phyloP scores from a whole-genome alignment of 371 early-diverging fungal species.

The Rhizopus delemar region DNA sequence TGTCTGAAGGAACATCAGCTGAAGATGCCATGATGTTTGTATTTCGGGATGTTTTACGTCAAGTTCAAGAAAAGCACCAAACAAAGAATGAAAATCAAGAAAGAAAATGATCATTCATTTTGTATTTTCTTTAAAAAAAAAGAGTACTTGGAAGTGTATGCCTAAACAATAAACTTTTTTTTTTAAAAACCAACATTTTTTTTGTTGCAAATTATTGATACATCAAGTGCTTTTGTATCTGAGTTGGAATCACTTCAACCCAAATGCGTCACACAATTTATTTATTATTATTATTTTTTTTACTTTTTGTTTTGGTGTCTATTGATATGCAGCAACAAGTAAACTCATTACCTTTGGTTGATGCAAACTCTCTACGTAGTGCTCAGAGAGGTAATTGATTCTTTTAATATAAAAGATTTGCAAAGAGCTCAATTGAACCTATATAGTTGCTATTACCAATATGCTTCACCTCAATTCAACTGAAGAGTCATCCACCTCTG shows the following conservation, averaged over 20 bases:
- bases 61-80: too few relatives aligned
- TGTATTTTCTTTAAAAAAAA: too few relatives aligned
- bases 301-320: constrained; percentile 3
- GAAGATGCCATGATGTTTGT: too few relatives aligned
- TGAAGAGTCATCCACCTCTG: constrained; percentile 10
- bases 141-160: too few relatives aligned
- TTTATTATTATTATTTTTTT: constrained; percentile 1
- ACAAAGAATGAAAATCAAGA: too few relatives aligned
- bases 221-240: neutral
- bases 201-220: too few relatives aligned
- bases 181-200: too few relatives aligned
- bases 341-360: constrained; percentile 12
- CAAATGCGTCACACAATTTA: constrained; percentile 4
- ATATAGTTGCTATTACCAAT: constrained; percentile 23
- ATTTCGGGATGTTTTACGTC: too few relatives aligned
- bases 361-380: constrained; percentile 20
- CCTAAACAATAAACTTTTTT: too few relatives aligned
- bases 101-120: too few relatives aligned
- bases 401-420: neutral
- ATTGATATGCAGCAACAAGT: constrained; percentile 19
- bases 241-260: neutral
- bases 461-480: constrained; percentile 34
- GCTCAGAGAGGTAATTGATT: constrained; percentile 24
- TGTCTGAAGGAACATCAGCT: too few relatives aligned
- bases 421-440: neutral